phyloP scores from a whole-genome alignment of 495 filamentous ascomycete genomes.

The Neohortaea acidophila region DNA sequence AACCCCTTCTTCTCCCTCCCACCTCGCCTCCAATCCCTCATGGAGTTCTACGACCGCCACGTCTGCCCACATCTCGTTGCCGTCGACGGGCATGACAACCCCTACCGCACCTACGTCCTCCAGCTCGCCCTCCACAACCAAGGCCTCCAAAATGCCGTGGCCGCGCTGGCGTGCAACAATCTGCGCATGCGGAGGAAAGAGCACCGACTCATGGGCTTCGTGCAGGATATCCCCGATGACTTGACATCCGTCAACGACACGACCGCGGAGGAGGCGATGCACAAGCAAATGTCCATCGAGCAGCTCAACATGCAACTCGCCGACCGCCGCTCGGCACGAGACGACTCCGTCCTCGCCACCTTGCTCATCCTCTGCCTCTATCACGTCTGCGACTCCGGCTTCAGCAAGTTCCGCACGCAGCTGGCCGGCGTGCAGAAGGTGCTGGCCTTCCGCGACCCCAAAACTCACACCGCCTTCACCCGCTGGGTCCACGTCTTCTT shows the following conservation, averaged over 20 bases:
- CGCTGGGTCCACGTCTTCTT: conserved; percentile 94
- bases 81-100: conserved; percentile 72
- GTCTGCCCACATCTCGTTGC: conserved; percentile 84
- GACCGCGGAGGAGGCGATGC: conserved; percentile 62
- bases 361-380: conserved; percentile 80
- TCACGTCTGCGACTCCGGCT: conserved; percentile 81
- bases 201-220: conserved; percentile 13
- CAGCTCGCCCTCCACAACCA: conserved; percentile 62
- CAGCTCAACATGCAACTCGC: conserved; percentile 70
- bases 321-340: conserved; percentile 52
- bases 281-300: conserved; percentile 67
- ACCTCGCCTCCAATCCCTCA: conserved; percentile 43
- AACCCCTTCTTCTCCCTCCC: conserved; percentile 24
- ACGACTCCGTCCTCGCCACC: conserved; percentile 81
- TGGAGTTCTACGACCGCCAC: conserved; percentile 71
- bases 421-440: conserved; percentile 91
- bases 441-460: conserved; percentile 59
- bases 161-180: conserved; percentile 77
- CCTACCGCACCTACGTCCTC: conserved; percentile 72
- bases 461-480: conserved; percentile 47
- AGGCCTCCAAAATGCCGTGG: conserved; percentile 81
- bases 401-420: conserved; percentile 83
- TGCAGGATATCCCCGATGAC: conserved; percentile 15
- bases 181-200: conserved; percentile 33
- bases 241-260: conserved; percentile 11